Base-by-base conservation (phyloP, 139 green algal species). In the Monoraphidium neglectum region DNA sequence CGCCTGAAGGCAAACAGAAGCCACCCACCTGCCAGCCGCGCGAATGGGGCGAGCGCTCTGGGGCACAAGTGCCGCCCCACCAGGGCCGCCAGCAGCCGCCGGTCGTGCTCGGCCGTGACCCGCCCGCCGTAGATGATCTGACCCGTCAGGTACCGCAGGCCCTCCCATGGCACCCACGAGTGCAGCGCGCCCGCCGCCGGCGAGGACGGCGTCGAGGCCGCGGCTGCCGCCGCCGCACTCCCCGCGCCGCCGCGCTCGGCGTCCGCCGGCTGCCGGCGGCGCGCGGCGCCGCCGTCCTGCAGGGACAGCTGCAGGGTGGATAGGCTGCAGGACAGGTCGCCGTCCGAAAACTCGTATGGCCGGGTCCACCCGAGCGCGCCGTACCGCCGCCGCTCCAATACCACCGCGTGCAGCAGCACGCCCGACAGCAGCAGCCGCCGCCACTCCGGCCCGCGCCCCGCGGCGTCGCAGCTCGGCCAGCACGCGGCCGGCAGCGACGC, bases 71-170 rank as follows among this genome's bases (percentile, higher is more conserved):
- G 94, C 56, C 90, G 77, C 49, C 72, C 37, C 40, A 96, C 82
- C 60, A 93, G 89, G 72, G 70, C 87, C 53, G 77, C 82, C 16
- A 96, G 77, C 46, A 89, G 83, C 36, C 86, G 74, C n/a, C 92
- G 78, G 84, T 97, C 93, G 64, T 92, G 89, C 62, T 93, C 89
- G 71, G 96, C 93, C 26, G 92, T 97, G 24, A 97, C 89, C 6
- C 92, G 76, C 0, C 93, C 93, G 32, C 93, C 93, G 80, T 97
- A 97, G 78, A 92, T 95, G 80, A 97, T 95, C 77, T 92, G 71
- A 13, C 90, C 90, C 2, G 87, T 90, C 23, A 97, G 83, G 76
- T 95, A 95, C 70, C 82, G 64, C 68, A 97, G 79, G 28, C 89
- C 91, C 26, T 83, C 49, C 89, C 89, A 97, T 0, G 91, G 88